Evolutionary conservation across 2,329 filamentous ascomycete genomes (phyloP), one percentile per base, ranked within the genome.

Genomic region (Cercospora janseana): DNA sequence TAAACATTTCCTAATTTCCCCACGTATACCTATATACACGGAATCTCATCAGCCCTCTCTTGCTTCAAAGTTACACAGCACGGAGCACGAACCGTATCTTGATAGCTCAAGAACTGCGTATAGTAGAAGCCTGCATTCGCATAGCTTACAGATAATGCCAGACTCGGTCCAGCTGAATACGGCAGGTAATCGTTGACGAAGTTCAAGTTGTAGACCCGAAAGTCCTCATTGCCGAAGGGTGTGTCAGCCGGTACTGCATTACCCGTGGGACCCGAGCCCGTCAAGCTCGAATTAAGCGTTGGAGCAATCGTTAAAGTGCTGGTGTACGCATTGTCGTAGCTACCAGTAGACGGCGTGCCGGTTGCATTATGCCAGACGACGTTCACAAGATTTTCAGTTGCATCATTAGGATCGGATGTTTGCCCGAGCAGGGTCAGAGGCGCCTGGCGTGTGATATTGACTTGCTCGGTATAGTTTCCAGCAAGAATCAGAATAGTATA

Each of bases 51-150:
- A n/a, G n/a, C n/a, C n/a, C n/a, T n/a, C n/a, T n/a, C n/a, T n/a
- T n/a, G n/a, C n/a, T n/a, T n/a, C n/a, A n/a, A n/a, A n/a, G n/a
- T n/a, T n/a, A n/a, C n/a, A 26, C 6, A 10, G 7, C n/a, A n/a
- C 4, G 10, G 9, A 8, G n/a, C 18, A 45, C 70, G 47, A 51
- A 77, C 80, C 6, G 83, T 87, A 55, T 87, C 83, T 66, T 86
- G 83, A 60, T 82, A 86, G 51, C 78, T 82, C 61, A 83, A 82
- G 59, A 86, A 80, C 0, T 82, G 80, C 38, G 79, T 82, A 38
- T 78, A 79, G 63, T 86, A 87, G 62, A 87, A 86, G 0, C 81
- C 81, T 0, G 80, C 76, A 61, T 86, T 86, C 0, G 83, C 81
- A 35, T 80, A 77, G 54, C 78, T 79, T 4, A 85, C 72, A 13